Conservation (phyloP, 768 basidiomycete species). For the Leucocoprinus birnbaumii region DNA sequence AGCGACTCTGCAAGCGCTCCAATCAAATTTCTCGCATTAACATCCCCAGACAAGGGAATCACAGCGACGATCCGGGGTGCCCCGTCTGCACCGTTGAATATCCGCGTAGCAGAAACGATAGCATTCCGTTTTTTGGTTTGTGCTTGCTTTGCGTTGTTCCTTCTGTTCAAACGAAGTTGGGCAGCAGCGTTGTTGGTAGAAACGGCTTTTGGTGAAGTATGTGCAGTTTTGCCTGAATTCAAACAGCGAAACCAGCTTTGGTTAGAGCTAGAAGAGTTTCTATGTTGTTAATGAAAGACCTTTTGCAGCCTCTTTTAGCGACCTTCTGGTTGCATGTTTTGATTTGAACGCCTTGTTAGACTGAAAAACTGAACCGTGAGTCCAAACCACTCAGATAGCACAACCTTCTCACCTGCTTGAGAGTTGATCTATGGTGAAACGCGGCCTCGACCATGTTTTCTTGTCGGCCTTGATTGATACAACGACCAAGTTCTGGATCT, state of each 20-base stretch:
- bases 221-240: slow-evolving; percentile 53
- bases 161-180: slow-evolving; percentile 74
- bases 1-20: slow-evolving; percentile 57
- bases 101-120: slow-evolving; percentile 65
- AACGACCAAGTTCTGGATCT: background rate
- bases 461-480: background rate
- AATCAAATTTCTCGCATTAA: slow-evolving; percentile 50
- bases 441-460: slow-evolving; percentile 38
- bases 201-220: slow-evolving; percentile 52
- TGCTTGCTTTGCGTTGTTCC: slow-evolving; percentile 82
- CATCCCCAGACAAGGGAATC: slow-evolving; percentile 75
- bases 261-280: background rate
- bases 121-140: slow-evolving; percentile 70
- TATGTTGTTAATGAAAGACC: slow-evolving; percentile 36
- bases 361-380: slow-evolving; percentile 31
- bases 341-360: slow-evolving; percentile 93
- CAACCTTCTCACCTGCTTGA: slow-evolving; percentile 66
- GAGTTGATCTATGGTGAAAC: slow-evolving; percentile 76
- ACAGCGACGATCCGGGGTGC: slow-evolving; percentile 86
- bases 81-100: slow-evolving; percentile 76
- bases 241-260: background rate
- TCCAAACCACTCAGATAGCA: slow-evolving; percentile 5
- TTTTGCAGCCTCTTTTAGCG: slow-evolving; percentile 82
- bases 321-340: slow-evolving; percentile 82
- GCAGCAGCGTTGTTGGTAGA: slow-evolving; percentile 50